Evolutionary conservation across 2,329 filamentous ascomycete species (phyloP).

Genomic region (Cercospora janseana): DNA sequence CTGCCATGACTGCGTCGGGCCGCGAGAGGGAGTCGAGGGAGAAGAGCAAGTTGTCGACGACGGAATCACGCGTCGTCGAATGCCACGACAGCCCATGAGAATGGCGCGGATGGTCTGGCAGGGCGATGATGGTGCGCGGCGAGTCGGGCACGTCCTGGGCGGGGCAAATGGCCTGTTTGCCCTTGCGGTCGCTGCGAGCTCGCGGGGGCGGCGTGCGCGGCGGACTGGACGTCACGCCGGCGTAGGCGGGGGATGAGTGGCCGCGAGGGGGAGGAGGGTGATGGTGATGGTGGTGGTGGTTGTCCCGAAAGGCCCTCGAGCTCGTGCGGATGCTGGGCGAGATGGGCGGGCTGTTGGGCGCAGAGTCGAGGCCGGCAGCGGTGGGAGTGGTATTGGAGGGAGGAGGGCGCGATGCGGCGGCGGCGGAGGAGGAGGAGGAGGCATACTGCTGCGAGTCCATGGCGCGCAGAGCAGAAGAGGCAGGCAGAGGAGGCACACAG

Average conservation of each 20-base stretch:
- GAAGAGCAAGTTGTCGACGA: constrained; percentile 92
- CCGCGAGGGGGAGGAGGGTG: too few species aligned
- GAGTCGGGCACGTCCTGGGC: constrained; percentile 11
- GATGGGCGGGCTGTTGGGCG: constrained; percentile 10
- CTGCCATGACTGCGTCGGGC: constrained; percentile 19
- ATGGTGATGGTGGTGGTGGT: background rate
- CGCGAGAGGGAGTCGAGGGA: constrained; percentile 79
- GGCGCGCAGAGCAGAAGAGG: background rate
- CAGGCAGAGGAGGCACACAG: constrained; percentile 1
- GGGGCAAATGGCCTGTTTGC: constrained; percentile 16
- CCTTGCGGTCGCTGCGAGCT: constrained; percentile 14
- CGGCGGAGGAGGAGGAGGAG: constrained; percentile 4
- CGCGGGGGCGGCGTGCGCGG: constrained; percentile 20
- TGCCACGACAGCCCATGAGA: constrained; percentile 85
- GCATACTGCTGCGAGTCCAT: constrained; percentile 11
- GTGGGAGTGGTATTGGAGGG: background rate
- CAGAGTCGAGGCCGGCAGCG: constrained; percentile 9
- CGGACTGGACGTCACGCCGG: constrained; percentile 6
- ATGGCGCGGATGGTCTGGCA: constrained; percentile 39
- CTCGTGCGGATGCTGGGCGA: constrained; percentile 10
- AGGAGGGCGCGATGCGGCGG: background rate
- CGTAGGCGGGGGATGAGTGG: background rate
- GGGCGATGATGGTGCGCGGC: constrained; percentile 7
- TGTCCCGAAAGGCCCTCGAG: constrained; percentile 10
- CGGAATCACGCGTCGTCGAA: constrained; percentile 77